Conservation (phyloP, 148 eudicot species). For the Bassia scoparia region DNA sequence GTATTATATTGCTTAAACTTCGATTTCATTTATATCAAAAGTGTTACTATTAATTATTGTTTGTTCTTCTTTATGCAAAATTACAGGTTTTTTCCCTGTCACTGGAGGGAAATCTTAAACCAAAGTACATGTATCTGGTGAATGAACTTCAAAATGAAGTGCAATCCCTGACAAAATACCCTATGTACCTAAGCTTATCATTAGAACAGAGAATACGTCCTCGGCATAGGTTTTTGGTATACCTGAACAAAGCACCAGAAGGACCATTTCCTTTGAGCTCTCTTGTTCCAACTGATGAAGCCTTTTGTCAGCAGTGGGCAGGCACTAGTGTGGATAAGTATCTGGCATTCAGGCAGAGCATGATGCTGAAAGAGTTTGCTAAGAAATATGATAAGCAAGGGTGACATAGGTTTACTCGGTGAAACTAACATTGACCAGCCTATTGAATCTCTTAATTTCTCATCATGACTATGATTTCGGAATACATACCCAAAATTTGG, state of each 20-base stretch:
- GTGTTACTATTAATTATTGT: neutral
- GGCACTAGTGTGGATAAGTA: conserved; percentile 81
- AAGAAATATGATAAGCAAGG: conserved; percentile 63
- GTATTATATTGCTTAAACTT: neutral
- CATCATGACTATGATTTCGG: conserved; percentile 4
- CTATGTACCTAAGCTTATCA: conserved; percentile 87
- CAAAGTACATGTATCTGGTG: conserved; percentile 76
- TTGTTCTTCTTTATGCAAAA: conserved; percentile 4
- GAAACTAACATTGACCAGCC: neutral
- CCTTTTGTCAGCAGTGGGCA: conserved; percentile 89
- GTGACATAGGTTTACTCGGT: neutral
- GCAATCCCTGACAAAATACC: conserved; percentile 80
- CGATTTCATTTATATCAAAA: neutral
- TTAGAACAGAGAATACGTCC: conserved; percentile 96
- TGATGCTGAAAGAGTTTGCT: conserved; percentile 75
- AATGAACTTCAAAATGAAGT: conserved; percentile 88
- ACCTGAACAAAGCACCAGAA: conserved; percentile 74
- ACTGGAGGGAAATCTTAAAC: conserved; percentile 86
- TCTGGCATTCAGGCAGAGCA: conserved; percentile 71
- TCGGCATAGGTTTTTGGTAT: conserved; percentile 80
- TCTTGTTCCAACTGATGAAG: conserved; percentile 81
- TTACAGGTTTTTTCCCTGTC: conserved; percentile 90
- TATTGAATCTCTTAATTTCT: neutral
- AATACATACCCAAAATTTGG: neutral
- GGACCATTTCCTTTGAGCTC: conserved; percentile 96